phyloP scores from a whole-genome alignment of 1,284 basidiomycete genomes.

The Trichosporon sp. region DNA sequence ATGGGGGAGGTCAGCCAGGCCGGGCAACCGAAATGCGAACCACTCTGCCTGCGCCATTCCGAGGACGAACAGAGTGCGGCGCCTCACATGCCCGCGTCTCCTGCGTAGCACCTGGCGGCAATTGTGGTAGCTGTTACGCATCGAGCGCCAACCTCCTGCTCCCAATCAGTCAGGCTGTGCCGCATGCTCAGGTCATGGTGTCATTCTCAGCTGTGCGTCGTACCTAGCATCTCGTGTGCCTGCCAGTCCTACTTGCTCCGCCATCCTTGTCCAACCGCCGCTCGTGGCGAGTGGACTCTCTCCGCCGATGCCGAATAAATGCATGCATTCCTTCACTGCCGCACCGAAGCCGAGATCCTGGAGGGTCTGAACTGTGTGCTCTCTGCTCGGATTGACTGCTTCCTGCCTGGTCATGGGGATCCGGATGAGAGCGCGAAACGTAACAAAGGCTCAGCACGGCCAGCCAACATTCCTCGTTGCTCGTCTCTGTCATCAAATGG shows the following conservation, averaged over 20 bases:
- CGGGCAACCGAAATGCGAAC: too few species aligned
- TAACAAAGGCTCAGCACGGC: not conserved
- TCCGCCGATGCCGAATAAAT: not conserved
- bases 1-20: too few species aligned
- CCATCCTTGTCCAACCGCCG: not conserved
- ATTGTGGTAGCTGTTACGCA: too few species aligned
- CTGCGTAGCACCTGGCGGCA: too few species aligned
- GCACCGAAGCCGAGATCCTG: not conserved
- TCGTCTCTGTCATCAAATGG: slow-evolving; percentile 2
- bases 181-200: not conserved
- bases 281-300: not conserved
- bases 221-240: not conserved
- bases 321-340: not conserved
- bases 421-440: not conserved
- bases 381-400: too few species aligned
- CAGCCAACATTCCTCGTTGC: slow-evolving; percentile 1
- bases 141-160: too few species aligned
- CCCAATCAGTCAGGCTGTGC: too few species aligned
- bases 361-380: not conserved
- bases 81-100: too few species aligned
- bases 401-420: not conserved
- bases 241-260: not conserved
- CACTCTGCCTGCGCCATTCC: too few species aligned
- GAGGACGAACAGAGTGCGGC: too few species aligned
- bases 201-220: not conserved